A percentile compares a stretch with the other conserved stretches of the same genome.
These are phyloP conservation scores for Arabidopsis hybrid DNA, from an alignment of 441 rosid genomes.

Conservation along the genomic window DNA sequence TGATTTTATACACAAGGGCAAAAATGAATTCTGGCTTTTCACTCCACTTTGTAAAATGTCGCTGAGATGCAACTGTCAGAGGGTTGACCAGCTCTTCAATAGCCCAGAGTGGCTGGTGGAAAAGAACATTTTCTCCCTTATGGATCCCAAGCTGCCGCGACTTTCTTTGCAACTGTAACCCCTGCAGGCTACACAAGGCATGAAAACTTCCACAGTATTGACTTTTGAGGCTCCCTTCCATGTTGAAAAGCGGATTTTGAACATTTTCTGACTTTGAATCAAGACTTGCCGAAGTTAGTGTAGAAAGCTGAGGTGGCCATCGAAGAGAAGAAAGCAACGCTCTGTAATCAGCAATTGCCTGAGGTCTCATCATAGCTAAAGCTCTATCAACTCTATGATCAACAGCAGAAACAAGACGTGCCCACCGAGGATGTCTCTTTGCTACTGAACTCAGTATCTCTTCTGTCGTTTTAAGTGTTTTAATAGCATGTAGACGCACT, in stretches of 20 bases:
- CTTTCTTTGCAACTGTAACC: slow-evolving; percentile 82
- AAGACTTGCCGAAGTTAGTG: slow-evolving; percentile 56
- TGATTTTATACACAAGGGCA: slow-evolving; percentile 84
- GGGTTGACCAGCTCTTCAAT: slow-evolving; percentile 95
- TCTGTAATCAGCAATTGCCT: slow-evolving; percentile 87
- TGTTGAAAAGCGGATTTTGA: slow-evolving; percentile 74
- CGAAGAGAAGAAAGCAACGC: slow-evolving; percentile 82
- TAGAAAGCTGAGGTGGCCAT: slow-evolving; percentile 91
- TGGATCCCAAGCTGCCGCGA: slow-evolving; percentile 81
- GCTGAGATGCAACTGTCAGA: slow-evolving; percentile 71
- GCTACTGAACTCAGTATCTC: slow-evolving; percentile 66
- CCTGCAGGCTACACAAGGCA: slow-evolving; percentile 83
- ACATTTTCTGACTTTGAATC: slow-evolving; percentile 60
- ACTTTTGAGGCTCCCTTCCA: slow-evolving; percentile 78
- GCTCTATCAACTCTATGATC: slow-evolving; percentile 94
- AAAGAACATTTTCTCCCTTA: slow-evolving; percentile 63
- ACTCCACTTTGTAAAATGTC: slow-evolving; percentile 78
- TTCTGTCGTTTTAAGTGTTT: slow-evolving; percentile 67
- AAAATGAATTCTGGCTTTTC: slow-evolving; percentile 88
- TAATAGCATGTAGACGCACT: slow-evolving; percentile 60
- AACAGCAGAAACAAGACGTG: slow-evolving; percentile 75
- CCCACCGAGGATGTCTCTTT: slow-evolving; percentile 77
- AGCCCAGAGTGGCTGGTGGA: slow-evolving; percentile 93
- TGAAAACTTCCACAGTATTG: slow-evolving; percentile 82
- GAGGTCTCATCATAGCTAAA: slow-evolving; percentile 88